Percentiles rank a stretch among this genome's conserved stretches.
These are phyloP conservation scores for Sporisorium sorghi DNA, from an alignment of 1,284 basidiomycete species.

Conservation along the genomic window DNA sequence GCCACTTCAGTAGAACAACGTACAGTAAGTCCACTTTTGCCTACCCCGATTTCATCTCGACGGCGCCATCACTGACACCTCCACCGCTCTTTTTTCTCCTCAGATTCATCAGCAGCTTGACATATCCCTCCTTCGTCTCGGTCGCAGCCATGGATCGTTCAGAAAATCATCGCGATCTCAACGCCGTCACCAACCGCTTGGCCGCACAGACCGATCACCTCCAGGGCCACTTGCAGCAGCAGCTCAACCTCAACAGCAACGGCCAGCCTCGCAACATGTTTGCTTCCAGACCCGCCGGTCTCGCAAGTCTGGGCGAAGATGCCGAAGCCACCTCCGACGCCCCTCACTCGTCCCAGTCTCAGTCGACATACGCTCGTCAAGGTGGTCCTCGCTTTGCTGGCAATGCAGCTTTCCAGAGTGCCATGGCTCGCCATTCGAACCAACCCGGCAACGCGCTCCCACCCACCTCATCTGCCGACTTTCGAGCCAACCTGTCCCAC, in stretches of 20 bases:
- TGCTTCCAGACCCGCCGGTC: conserved; percentile 43
- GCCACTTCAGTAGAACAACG: not conserved
- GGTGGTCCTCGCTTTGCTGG: conserved; percentile 61
- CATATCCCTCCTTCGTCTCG: not conserved
- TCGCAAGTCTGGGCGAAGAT: conserved; percentile 62
- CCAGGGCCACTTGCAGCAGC: conserved; percentile 60
- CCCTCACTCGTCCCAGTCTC: conserved; percentile 15
- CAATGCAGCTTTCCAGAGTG: conserved; percentile 63
- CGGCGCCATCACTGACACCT: not conserved
- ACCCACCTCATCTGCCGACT: conserved; percentile 28
- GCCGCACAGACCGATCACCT: conserved; percentile 61
- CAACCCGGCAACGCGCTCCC: conserved; percentile 24
- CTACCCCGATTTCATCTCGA: not conserved
- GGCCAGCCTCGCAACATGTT: conserved; percentile 44
- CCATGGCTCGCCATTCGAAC: conserved; percentile 55
- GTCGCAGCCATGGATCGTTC: conserved; percentile 20
- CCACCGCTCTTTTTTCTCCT: not conserved
- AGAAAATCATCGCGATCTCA: conserved; percentile 41
- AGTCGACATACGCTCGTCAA: conserved; percentile 34
- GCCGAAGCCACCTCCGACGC: conserved; percentile 36
- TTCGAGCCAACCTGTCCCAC: conserved; percentile 43
- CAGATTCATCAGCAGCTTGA: not conserved
- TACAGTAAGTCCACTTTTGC: not conserved
- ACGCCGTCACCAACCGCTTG: conserved; percentile 45
- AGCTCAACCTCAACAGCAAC: conserved; percentile 47